phyloP scores from a whole-genome alignment of 2,329 filamentous ascomycete genomes.

The Exserohilum turcica region DNA sequence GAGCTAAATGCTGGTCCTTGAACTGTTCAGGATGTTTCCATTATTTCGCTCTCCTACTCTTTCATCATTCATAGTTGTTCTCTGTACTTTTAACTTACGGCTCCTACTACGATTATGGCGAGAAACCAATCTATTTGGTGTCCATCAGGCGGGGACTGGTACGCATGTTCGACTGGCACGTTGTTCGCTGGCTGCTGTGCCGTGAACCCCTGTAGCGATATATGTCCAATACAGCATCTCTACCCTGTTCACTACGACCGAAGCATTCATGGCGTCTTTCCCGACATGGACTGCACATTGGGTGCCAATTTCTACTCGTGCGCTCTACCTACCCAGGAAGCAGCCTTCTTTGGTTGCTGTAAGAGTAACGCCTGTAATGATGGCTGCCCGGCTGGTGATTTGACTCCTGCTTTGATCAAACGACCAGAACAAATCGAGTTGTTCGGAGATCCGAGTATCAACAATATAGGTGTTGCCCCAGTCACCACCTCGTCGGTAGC shows the following conservation, averaged over 20 bases:
- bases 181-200: too few relatives aligned
- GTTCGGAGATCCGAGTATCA: neutral
- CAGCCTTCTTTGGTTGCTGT: neutral
- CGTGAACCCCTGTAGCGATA: too few relatives aligned
- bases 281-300: too few relatives aligned
- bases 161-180: neutral
- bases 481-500: neutral
- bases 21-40: too few relatives aligned
- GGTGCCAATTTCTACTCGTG: neutral
- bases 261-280: too few relatives aligned
- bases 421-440: neutral
- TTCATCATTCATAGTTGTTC: too few relatives aligned
- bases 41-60: too few relatives aligned
- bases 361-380: neutral
- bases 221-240: too few relatives aligned
- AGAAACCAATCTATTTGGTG: constrained; percentile 1
- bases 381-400: neutral
- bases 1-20: too few relatives aligned
- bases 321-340: neutral
- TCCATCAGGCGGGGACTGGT: constrained; percentile 1
- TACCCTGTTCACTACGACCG: too few relatives aligned
- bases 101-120: too few relatives aligned
- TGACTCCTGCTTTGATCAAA: neutral
- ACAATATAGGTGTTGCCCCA: neutral
- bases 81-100: too few relatives aligned